Conservation (phyloP, 768 basidiomycete genomes). For the Dioszegia hungarica region DNA sequence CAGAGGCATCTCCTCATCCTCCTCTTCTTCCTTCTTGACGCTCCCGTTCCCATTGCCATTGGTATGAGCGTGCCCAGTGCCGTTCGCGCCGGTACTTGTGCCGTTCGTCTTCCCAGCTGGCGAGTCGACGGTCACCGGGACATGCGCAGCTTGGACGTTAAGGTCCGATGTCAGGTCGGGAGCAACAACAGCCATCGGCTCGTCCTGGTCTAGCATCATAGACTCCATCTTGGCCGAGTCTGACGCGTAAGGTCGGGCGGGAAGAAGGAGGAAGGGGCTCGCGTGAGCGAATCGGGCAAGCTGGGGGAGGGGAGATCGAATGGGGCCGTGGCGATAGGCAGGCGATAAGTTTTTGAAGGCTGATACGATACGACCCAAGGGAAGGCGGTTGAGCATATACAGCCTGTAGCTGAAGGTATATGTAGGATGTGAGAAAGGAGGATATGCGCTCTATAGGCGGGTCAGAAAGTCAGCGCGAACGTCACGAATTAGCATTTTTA, state of each 20-base stretch:
- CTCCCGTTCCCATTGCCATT: slow-evolving; percentile 1
- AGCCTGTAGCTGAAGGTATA: too few species aligned
- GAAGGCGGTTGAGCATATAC: too few species aligned
- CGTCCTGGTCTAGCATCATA: background rate
- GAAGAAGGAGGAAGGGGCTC: background rate
- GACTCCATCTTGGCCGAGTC: slow-evolving; percentile 4
- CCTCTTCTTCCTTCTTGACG: background rate
- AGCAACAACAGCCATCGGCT: slow-evolving; percentile 35
- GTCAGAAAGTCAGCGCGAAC: too few species aligned
- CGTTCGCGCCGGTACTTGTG: too few species aligned
- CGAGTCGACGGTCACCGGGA: background rate
- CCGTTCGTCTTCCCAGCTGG: background rate
- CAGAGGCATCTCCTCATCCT: slow-evolving; percentile 23
- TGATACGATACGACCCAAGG: too few species aligned
- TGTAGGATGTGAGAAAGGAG: too few species aligned
- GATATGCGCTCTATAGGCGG: too few species aligned
- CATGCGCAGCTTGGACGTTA: background rate
- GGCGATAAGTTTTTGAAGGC: too few species aligned
- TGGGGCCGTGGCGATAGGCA: too few species aligned
- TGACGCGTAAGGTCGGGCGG: background rate
- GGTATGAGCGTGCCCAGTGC: too few species aligned
- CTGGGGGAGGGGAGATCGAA: background rate
- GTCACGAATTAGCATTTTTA: too few species aligned
- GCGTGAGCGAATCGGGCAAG: too few species aligned
- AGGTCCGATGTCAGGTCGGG: slow-evolving; percentile 12